A percentile compares a stretch with the other conserved stretches of the same genome.
Conservation (phyloP, 306 rosid species). For the Myrica gale region DNA sequence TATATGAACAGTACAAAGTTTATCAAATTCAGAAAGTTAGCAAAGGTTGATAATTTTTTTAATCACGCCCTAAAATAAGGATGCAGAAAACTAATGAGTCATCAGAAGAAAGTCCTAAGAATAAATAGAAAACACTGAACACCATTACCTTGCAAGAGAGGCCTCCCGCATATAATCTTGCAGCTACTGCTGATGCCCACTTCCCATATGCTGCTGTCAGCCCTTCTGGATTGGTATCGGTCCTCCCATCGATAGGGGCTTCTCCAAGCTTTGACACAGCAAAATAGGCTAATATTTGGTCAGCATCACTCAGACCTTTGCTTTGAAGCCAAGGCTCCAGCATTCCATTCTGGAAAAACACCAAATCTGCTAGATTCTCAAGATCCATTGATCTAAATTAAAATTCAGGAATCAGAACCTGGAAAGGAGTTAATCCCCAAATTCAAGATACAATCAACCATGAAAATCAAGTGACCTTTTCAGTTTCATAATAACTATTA, state of each 20-base stretch:
- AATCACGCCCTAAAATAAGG: too few relatives aligned
- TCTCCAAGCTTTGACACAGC: slow-evolving; percentile 93
- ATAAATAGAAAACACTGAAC: not conserved
- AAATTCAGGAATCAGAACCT: not conserved
- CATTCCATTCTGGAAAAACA: slow-evolving; percentile 98
- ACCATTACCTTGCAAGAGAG: slow-evolving; percentile 82
- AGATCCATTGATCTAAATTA: not conserved
- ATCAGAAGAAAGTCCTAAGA: not conserved
- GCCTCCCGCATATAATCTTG: slow-evolving; percentile 66
- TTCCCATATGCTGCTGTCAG: slow-evolving; percentile 87
- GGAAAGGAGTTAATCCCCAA: not conserved
- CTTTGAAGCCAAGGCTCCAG: slow-evolving; percentile 88
- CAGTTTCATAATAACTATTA: not conserved
- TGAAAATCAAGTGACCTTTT: not conserved
- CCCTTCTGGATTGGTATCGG: slow-evolving; percentile 95
- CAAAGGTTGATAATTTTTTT: not conserved
- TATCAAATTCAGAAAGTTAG: not conserved
- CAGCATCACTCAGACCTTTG: slow-evolving; percentile 63
- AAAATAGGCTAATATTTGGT: slow-evolving; percentile 89
- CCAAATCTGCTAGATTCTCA: slow-evolving; percentile 84
- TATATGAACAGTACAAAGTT: not conserved
- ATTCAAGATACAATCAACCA: not conserved
- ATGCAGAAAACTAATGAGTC: not conserved
- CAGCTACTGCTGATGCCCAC: slow-evolving; percentile 78
- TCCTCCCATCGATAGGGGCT: slow-evolving; percentile 75